phyloP scores from a whole-genome alignment of 495 filamentous ascomycete species.

The Pseudoneurospora amorphoporcata region DNA sequence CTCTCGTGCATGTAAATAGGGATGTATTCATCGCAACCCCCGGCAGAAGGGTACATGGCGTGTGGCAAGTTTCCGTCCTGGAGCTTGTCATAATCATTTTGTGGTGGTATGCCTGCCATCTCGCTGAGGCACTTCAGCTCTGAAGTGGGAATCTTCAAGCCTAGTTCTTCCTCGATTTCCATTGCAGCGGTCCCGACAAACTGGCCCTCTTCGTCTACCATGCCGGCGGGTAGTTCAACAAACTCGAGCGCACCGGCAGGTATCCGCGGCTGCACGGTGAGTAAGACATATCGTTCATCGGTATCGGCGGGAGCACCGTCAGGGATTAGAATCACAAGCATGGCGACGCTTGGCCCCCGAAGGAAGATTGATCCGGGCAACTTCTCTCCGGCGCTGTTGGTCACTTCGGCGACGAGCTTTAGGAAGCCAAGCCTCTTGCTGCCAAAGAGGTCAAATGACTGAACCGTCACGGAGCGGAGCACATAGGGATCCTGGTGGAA shows the following conservation, averaged over 20 bases:
- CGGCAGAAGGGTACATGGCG: constrained; percentile 66
- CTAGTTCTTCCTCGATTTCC: constrained; percentile 78
- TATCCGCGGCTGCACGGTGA: constrained; percentile 77
- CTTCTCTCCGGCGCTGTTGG: constrained; percentile 50
- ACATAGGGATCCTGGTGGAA: constrained; percentile 63
- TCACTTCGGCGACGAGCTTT: constrained; percentile 58
- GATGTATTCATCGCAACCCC: constrained; percentile 79
- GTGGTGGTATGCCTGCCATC: constrained; percentile 38
- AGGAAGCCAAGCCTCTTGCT: constrained; percentile 60
- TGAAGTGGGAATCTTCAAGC: constrained; percentile 38
- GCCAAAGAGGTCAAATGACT: constrained; percentile 66
- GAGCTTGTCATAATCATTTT: constrained; percentile 14
- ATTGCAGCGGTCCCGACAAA: constrained; percentile 71
- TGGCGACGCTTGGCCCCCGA: constrained; percentile 69
- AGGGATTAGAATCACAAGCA: constrained; percentile 70
- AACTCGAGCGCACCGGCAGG: constrained; percentile 67
- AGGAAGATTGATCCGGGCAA: constrained; percentile 74
- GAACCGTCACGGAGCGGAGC: constrained; percentile 59
- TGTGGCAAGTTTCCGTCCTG: constrained; percentile 42
- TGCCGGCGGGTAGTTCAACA: constrained; percentile 77
- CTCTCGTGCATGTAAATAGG: constrained; percentile 68
- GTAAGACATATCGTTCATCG: constrained; percentile 55
- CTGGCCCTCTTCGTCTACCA: constrained; percentile 69
- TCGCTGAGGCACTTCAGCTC: constrained; percentile 47
- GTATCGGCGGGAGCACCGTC: constrained; percentile 43